Evolutionary conservation across 768 basidiomycete genomes (phyloP), one percentile per base, ranked within the genome.

Genomic region (Lactarius evosmus): DNA sequence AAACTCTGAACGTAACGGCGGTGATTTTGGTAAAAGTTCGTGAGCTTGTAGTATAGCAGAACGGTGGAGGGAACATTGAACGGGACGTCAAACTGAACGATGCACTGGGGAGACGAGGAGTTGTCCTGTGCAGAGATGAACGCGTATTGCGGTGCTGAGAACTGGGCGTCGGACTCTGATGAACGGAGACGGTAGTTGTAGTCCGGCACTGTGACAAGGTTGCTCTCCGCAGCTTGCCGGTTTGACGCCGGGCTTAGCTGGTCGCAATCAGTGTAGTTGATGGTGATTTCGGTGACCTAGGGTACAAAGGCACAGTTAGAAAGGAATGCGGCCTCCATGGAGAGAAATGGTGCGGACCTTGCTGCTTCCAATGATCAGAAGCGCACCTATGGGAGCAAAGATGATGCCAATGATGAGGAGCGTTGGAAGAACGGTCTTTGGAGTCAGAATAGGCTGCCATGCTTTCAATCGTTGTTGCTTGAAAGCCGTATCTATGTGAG

Each of bases 391-490:
- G 60, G 95, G 95, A 0, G 92, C 96, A 74, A 99, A 99, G 67
- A 98, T 77, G 69, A 99, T 81, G 51, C 93, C 97, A 70, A 98
- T 86, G 72, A 98, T 85, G 76, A 99, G 95, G 52, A 99, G 84
- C 0, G 95, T 96, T 3, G 97, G 97, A 17, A 99, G 84, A 25
- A 99, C 97, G 1, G 95, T 97, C 76, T 95, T 95, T 5, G 97
- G 97, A 5, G 95, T 98, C 53, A 98, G 83, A 74, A 99, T 98
- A 9, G 97, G 97, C 82, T 99, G 97, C 97, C 97, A 99, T 72
- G 97, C 97, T 79, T 98, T 98, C 73, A 99, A 85, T 61, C 97
- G 90, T 76, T 99, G 97, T 75, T 99, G 97, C 78, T 97, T 98
- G 84, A 97, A 98, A 44, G 95, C 96, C 63, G 95, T 98, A 77